These are phyloP conservation scores for Lathyrus tuberosus DNA, from an alignment of 306 rosid genomes.

Conservation along the genomic window DNA sequence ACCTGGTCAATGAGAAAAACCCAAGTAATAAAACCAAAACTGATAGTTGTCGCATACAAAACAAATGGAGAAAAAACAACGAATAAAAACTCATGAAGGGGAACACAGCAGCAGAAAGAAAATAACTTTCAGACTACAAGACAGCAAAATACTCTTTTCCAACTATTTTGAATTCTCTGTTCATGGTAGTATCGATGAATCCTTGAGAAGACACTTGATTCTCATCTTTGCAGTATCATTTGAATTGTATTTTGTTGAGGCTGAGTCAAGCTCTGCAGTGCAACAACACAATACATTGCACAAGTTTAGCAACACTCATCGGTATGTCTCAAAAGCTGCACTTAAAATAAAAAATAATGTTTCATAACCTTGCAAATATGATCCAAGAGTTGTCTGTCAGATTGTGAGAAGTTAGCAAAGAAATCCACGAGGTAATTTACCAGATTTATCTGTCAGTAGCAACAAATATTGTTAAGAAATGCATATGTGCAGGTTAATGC, in stretches of 20 bases:
- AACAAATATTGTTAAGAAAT: conserved; percentile 17
- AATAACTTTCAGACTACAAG: conserved; percentile 22
- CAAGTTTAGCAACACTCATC: conserved; percentile 16
- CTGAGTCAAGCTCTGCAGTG: conserved; percentile 70
- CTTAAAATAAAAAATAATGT: conserved; percentile 13
- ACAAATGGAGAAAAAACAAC: conserved; percentile 26
- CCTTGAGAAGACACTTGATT: conserved; percentile 9
- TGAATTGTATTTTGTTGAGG: conserved; percentile 69
- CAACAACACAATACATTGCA: conserved; percentile 25
- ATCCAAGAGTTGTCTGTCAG: conserved; percentile 62
- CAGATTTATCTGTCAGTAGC: conserved; percentile 69
- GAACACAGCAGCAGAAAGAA: conserved; percentile 37
- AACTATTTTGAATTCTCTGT: conserved; percentile 1
- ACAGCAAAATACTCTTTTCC: conserved; percentile 16
- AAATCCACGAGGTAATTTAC: conserved; percentile 70
- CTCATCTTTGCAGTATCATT: conserved; percentile 53
- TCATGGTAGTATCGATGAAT: not conserved
- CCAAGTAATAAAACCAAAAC: conserved; percentile 26
- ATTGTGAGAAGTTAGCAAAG: conserved; percentile 61
- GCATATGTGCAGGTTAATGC: not conserved
- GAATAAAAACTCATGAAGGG: conserved; percentile 2
- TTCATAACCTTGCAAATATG: conserved; percentile 67
- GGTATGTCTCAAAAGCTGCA: not conserved
- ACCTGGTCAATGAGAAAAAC: conserved; percentile 18
- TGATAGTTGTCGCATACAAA: conserved; percentile 17